Conservation (phyloP, 1,284 basidiomycete species). For the Puccinia brachypodii region DNA sequence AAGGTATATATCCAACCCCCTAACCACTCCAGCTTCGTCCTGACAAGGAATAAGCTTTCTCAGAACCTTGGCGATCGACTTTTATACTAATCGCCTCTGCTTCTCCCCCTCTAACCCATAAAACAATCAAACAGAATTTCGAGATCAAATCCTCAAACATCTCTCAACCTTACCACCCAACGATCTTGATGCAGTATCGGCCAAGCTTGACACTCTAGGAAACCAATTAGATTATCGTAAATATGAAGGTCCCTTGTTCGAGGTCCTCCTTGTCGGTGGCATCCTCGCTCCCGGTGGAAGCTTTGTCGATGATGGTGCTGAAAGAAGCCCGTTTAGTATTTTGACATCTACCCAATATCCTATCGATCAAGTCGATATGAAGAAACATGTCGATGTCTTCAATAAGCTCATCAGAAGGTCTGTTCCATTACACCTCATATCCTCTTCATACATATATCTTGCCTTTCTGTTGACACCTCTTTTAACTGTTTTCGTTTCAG, state of each 20-base stretch:
- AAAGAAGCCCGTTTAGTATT: slow-evolving; percentile 77
- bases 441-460: slow-evolving; percentile 27
- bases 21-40: not conserved
- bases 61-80: not conserved
- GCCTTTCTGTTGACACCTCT: not conserved
- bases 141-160: slow-evolving; percentile 91
- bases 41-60: not conserved
- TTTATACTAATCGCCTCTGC: not conserved
- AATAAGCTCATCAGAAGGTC: slow-evolving; percentile 93
- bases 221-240: slow-evolving; percentile 72
- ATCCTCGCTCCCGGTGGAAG: slow-evolving; percentile 91
- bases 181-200: slow-evolving; percentile 78
- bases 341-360: slow-evolving; percentile 72
- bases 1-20: slow-evolving; percentile 57
- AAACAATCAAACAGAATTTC: slow-evolving; percentile 80
- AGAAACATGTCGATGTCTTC: slow-evolving; percentile 86
- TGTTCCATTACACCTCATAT: slow-evolving; percentile 18
- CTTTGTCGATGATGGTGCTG: slow-evolving; percentile 81
- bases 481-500: slow-evolving; percentile 59
- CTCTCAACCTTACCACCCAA: slow-evolving; percentile 75
- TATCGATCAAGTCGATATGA: slow-evolving; percentile 70
- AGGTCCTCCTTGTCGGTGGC: slow-evolving; percentile 88
- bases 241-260: slow-evolving; percentile 93
- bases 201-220: slow-evolving; percentile 66
- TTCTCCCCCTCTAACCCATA: slow-evolving; percentile 39